Evolutionary conservation across 202 grass and related monocot genomes (phyloP).

Genomic region (Miscanthus sacchariflorus): DNA sequence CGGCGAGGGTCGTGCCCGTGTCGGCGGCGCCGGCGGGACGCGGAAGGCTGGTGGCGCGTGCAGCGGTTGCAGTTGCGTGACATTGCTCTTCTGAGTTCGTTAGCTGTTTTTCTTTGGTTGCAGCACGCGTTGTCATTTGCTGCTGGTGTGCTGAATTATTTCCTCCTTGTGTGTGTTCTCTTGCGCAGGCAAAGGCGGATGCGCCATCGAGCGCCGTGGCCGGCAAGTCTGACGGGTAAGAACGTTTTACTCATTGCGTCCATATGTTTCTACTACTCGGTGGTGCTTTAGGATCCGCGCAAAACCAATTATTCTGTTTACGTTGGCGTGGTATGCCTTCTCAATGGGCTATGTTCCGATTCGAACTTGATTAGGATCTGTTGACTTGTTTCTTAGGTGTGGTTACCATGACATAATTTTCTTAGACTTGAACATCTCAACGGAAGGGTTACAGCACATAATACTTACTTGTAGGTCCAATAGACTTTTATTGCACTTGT

Average conservation of each 20-base stretch:
- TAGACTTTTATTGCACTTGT: not conserved
- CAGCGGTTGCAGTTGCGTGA: slow-evolving; percentile 53
- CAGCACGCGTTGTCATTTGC: slow-evolving; percentile 8
- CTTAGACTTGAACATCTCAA: not conserved
- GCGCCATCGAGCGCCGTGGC: slow-evolving; percentile 21
- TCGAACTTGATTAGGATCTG: not conserved
- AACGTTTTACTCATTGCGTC: not conserved
- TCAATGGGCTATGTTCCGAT: not conserved
- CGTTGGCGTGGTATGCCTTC: not conserved
- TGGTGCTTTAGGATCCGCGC: not conserved
- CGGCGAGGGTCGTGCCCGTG: slow-evolving; percentile 39
- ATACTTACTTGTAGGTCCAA: not conserved
- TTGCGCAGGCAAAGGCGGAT: slow-evolving; percentile 55
- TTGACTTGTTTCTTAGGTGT: not conserved
- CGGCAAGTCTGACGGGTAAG: slow-evolving; percentile 51
- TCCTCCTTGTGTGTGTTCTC: not conserved
- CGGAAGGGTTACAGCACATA: too few species aligned
- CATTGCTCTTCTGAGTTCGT: not conserved
- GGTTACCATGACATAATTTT: not conserved
- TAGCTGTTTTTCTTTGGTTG: not conserved
- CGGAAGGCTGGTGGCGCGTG: slow-evolving; percentile 34
- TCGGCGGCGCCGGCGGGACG: slow-evolving; percentile 4
- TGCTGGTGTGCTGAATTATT: not conserved
- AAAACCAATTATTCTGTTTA: not conserved
- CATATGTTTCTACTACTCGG: not conserved